Percentiles rank a stretch among this genome's conserved stretches.
Conservation (phyloP, 345 rosid species). For the Orychophragmus violaceus region DNA sequence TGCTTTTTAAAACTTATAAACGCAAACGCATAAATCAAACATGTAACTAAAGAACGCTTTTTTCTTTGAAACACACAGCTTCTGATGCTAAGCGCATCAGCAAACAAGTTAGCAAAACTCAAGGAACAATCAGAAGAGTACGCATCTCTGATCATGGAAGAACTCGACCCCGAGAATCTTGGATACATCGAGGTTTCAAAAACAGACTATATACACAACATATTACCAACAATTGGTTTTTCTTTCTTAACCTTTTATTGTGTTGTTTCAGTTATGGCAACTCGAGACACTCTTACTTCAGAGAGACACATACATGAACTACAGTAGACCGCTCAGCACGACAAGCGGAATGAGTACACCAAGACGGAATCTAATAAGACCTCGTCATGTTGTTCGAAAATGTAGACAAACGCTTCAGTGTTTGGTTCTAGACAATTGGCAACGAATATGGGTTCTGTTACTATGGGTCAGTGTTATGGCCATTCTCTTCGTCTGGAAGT, state of each 20-base stretch:
- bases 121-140: conserved; percentile 94
- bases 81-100: conserved; percentile 90
- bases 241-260: too few species aligned
- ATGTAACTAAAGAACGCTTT: background rate
- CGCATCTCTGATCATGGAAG: conserved; percentile 93
- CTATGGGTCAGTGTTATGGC: conserved; percentile 63
- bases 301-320: conserved; percentile 82
- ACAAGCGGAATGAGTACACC: conserved; percentile 65
- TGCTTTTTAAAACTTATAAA: background rate
- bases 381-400: conserved; percentile 35
- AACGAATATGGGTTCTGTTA: conserved; percentile 63
- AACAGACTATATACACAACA: too few species aligned
- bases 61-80: conserved; percentile 50
- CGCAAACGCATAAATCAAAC: background rate
- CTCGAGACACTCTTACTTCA: conserved; percentile 85
- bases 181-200: conserved; percentile 93
- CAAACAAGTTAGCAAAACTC: conserved; percentile 81
- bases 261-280: conserved; percentile 77
- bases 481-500: conserved; percentile 82
- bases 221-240: too few species aligned
- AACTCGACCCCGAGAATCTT: conserved; percentile 84
- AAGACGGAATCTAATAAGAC: conserved; percentile 41
- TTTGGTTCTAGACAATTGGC: conserved; percentile 77
- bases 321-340: conserved; percentile 80
- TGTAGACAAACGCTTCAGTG: conserved; percentile 35